Evolutionary conservation across 257 asterid genomes (phyloP).

Genomic region (Handroanthus guayacan): DNA sequence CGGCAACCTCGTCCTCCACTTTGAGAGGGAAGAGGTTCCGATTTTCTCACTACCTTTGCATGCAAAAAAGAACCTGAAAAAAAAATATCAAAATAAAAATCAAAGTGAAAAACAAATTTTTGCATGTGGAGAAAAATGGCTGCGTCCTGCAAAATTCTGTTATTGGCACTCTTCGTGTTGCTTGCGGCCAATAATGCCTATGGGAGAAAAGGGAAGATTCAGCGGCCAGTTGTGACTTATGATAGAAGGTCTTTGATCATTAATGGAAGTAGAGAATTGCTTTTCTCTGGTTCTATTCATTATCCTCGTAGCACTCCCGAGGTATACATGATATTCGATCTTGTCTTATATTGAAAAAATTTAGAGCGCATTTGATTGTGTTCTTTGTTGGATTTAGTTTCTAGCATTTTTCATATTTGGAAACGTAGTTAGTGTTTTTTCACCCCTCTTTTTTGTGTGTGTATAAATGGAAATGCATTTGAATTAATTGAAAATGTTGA

Average conservation of each 20-base stretch:
- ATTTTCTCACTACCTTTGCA: not conserved
- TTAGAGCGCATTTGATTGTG: no score
- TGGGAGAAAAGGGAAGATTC: slow-evolving; percentile 6
- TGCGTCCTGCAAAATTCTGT: slow-evolving; percentile 17
- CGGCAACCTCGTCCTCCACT: slow-evolving; percentile 32
- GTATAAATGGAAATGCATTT: no score
- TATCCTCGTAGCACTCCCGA: slow-evolving; percentile 82
- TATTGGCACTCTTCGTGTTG: slow-evolving; percentile 40
- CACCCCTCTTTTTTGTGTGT: no score
- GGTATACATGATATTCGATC: slow-evolving; percentile 34
- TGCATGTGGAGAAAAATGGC: slow-evolving; percentile 9
- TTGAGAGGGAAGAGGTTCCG: slow-evolving; percentile 44
- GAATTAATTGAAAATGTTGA: no score
- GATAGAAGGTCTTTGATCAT: slow-evolving; percentile 76
- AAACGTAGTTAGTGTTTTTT: no score
- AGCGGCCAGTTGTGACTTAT: slow-evolving; percentile 46
- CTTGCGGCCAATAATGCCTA: slow-evolving; percentile 12
- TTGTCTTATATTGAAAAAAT: no score
- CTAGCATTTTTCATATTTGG: no score
- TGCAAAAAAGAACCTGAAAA: not conserved
- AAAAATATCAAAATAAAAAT: not conserved
- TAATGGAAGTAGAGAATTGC: slow-evolving; percentile 62
- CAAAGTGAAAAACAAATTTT: not conserved
- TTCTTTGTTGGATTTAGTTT: no score
- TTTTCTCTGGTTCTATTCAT: slow-evolving; percentile 88